Conservation (phyloP, 306 rosid species). For the Acacia crassicarpa region DNA sequence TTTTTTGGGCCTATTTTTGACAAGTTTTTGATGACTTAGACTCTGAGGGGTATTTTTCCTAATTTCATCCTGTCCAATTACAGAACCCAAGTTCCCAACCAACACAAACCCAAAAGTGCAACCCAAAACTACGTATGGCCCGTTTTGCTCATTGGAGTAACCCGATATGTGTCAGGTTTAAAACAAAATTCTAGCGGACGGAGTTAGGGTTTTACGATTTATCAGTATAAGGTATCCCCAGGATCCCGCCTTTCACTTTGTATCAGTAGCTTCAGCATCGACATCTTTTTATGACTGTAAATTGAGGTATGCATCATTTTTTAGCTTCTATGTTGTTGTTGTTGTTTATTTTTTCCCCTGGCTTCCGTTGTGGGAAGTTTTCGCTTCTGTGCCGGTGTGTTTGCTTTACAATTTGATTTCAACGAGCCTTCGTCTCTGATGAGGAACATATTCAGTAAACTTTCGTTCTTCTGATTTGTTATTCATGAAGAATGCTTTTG, state of each 20-base stretch:
- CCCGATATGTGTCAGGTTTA: neutral
- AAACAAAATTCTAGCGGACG: too few species aligned
- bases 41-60: too few species aligned
- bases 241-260: neutral
- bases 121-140: neutral
- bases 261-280: neutral
- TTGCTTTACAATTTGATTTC: neutral
- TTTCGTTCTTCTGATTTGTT: conserved; percentile 49
- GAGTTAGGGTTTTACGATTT: neutral
- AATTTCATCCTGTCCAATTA: too few species aligned
- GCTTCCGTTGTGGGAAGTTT: neutral
- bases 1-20: too few species aligned
- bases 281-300: neutral
- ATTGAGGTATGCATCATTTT: neutral
- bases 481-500: conserved; percentile 39
- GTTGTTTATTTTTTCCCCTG: neutral
- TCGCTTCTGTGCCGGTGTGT: neutral
- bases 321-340: neutral
- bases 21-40: too few species aligned
- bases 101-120: neutral
- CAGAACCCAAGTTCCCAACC: neutral
- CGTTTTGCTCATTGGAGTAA: neutral
- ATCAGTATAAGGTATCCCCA: neutral
- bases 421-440: conserved; percentile 21
- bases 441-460: conserved; percentile 38